Evolutionary conservation across 169 alveolate genomes (phyloP), one percentile per base, ranked within the genome.

Genomic region (Plasmodium berghei): DNA sequence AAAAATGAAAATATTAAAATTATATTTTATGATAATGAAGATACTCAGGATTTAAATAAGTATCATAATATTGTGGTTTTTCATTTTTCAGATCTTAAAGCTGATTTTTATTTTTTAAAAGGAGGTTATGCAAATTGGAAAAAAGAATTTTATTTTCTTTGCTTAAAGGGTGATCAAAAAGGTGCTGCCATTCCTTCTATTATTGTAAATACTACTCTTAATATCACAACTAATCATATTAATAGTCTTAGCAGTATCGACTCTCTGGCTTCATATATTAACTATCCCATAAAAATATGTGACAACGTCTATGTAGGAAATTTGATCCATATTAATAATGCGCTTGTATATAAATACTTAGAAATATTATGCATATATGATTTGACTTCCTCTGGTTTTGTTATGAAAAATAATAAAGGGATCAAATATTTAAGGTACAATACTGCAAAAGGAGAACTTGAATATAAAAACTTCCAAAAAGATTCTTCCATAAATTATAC

Each of bases 81-180:
- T 24, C 48, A 61, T 64, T 86, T 86, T 63, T 18, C 48, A 59
- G 72, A 86, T 24, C 40, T 48, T 34, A 70, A 86, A 70, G 85
- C 87, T 0, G 54, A 66, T 42, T 70, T 58, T 16, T 86, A 86
- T 72, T 58, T 86, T 61, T 72, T 86, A 71, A 86, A 71, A 52
- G 91, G 77, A 45, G 91, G 91, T 9, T 86, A 63, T 42, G 48
- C 18, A 59, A 59, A 71, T 46, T 86, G 70, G 59, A 75, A 86
- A 86, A 71, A 49, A 18, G 77, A 70, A 45, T 86, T 70, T 20
- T 49, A 8, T 66, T 86, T 86, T 49, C 72, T 86, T 61, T 86
- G 91, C 48, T 5, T 83, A 67, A 20, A 18, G 20, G 40, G 49
- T 40, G 10, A 64, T 58, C 0, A 24, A 14, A 18, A 2, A 49